Evolutionary conservation across 495 filamentous ascomycete genomes (phyloP), one percentile per base, ranked within the genome.

Genomic region (Acidomyces sp.): DNA sequence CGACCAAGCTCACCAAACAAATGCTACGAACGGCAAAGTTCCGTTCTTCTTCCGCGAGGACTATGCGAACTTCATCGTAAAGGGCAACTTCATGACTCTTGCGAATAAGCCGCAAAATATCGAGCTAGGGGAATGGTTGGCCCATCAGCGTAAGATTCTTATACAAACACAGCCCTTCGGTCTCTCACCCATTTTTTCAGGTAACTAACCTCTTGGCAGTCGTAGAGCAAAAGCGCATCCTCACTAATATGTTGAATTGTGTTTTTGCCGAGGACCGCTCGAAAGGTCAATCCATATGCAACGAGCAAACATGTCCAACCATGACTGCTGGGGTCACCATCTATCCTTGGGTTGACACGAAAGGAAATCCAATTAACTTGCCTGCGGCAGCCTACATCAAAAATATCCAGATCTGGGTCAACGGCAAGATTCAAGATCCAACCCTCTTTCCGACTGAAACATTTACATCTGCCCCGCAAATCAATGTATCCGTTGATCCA

Each of bases 1-100:
- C 37, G 38, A 37, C 16, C 36, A 46, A 32, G 44, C 49, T 3
- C 18, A 22, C 28, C 33, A 33, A 15, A 41, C 3, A 13, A 39
- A 29, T 26, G 37, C 32, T 13, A 6, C 52, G 50, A 37, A 58
- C 54, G 48, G 75, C 62, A 59, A 74, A 41, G 55, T 63, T 52
- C 67, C 83, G 52, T 77, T 73, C 59, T 80, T 78, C 60, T 80
- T 87, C 58, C 78, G 83, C 51, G 75, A 86, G 44, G 73, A 79
- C 49, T 82, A 86, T 55, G 76, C 81, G 30, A 79, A 77, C 50
- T 71, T 93, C 46, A 88, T 92, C 43, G 87, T 93, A 46, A 92
- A 84, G 62, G 87, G 87, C 31, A 95, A 93, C 62, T 93, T 93
- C 58, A 84, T 92, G 80, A 93, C 87, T 16, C 62, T 95, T 30